A percentile compares a stretch with the other conserved stretches of the same genome.
Conservation (phyloP, 2,329 filamentous ascomycete genomes). For the Thielaviopsis cerberus region DNA sequence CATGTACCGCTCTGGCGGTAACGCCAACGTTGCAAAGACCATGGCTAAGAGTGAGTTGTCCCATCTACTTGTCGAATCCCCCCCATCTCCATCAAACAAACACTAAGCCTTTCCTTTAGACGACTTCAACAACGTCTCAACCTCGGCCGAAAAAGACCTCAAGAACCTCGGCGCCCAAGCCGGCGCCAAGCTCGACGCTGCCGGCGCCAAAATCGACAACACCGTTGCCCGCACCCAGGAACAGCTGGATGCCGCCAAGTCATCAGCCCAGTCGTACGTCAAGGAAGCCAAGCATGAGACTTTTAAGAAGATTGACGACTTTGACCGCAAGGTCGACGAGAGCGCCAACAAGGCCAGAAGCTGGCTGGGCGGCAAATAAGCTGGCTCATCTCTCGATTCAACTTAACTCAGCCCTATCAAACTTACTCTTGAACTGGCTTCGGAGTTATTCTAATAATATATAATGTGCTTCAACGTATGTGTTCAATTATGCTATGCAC, state of each 20-base stretch:
- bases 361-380: slow-evolving; percentile 58
- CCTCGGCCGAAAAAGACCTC: slow-evolving; percentile 45
- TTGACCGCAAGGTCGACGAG: slow-evolving; percentile 66
- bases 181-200: slow-evolving; percentile 48
- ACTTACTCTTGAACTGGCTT: neutral
- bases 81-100: neutral
- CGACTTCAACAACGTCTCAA: slow-evolving; percentile 53
- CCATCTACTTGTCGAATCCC: slow-evolving; percentile 2
- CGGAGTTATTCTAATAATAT: neutral
- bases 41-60: slow-evolving; percentile 48
- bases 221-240: slow-evolving; percentile 39
- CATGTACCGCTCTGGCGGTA: slow-evolving; percentile 70
- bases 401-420: too few relatives aligned
- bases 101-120: slow-evolving; percentile 28
- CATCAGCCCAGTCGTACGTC: slow-evolving; percentile 37
- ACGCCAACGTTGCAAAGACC: slow-evolving; percentile 47
- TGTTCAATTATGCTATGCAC: neutral
- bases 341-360: slow-evolving; percentile 68
- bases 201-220: slow-evolving; percentile 26
- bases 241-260: slow-evolving; percentile 43
- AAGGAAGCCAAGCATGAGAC: slow-evolving; percentile 46
- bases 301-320: slow-evolving; percentile 58
- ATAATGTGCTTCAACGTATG: neutral
- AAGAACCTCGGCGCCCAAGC: slow-evolving; percentile 29
- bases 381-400: neutral